Percentiles rank a stretch among this genome's conserved stretches.
These are phyloP conservation scores for Roridomyces roridus DNA, from an alignment of 768 basidiomycete species.

Conservation along the genomic window DNA sequence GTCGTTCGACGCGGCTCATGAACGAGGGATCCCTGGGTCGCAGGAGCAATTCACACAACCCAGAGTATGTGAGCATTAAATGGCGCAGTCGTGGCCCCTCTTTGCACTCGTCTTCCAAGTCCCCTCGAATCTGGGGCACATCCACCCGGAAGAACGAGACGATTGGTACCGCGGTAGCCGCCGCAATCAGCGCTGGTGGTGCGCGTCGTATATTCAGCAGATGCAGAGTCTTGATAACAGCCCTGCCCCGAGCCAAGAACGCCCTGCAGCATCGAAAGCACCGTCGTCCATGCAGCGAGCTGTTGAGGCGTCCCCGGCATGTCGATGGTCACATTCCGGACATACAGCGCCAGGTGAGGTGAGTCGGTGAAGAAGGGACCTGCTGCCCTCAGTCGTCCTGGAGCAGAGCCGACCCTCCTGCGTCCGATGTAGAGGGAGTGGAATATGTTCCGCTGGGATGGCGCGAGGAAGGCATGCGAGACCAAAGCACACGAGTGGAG, in stretches of 20 bases:
- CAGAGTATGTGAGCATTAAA: neutral
- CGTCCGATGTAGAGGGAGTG: neutral
- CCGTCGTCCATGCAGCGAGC: neutral
- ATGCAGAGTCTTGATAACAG: neutral
- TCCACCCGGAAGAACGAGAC: neutral
- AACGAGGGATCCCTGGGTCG: neutral
- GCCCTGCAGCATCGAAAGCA: neutral
- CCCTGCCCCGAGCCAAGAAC: neutral
- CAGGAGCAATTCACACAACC: neutral
- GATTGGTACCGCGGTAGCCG: neutral
- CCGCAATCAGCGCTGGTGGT: neutral
- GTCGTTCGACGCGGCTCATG: neutral
- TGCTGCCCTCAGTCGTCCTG: too few relatives aligned
- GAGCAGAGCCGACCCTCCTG: neutral
- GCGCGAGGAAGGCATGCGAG: conserved; percentile 1
- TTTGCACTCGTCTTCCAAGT: too few relatives aligned
- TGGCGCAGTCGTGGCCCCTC: neutral
- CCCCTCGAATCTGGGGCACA: neutral
- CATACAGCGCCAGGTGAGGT: conserved; percentile 3
- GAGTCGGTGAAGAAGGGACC: neutral
- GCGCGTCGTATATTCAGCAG: neutral
- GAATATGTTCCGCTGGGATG: conserved; percentile 13
- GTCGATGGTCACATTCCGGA: conserved; percentile 4
- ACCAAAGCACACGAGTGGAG: conserved; percentile 15
- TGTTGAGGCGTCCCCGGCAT: neutral